Evolutionary conservation across 371 early-diverging fungal species (phyloP), one percentile per base, ranked within the genome.

Genomic region (Smittium culicis): DNA sequence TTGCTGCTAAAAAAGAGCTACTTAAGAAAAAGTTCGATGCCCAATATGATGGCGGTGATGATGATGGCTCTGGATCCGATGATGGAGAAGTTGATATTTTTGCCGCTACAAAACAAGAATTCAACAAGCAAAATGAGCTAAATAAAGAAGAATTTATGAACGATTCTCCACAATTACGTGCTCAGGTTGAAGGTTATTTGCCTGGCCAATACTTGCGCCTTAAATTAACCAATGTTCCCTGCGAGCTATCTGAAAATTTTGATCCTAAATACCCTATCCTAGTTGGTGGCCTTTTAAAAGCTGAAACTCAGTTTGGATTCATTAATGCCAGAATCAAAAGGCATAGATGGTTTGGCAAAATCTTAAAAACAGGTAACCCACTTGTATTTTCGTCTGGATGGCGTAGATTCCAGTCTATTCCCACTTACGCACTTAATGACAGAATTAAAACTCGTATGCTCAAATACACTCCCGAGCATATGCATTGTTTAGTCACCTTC

Each of bases 391-490:
- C 99, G 3, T 79, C 99, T 64, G 99, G 99, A 25, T 99, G 99
- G 99, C 84, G n/a, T n/a, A n/a, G n/a, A n/a, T n/a, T n/a, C n/a
- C n/a, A n/a, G n/a, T n/a, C n/a, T n/a, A n/a, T n/a, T n/a, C n/a
- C n/a, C n/a, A n/a, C n/a, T n/a, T n/a, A n/a, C n/a, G n/a, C n/a
- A n/a, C n/a, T n/a, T n/a, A n/a, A n/a, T n/a, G n/a, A n/a, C n/a
- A n/a, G n/a, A n/a, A n/a, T n/a, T n/a, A n/a, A n/a, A n/a, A n/a
- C n/a, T n/a, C n/a, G n/a, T n/a, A n/a, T n/a, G n/a, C n/a, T n/a
- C n/a, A n/a, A n/a, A n/a, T n/a, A n/a, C 77, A 95, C 98, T 3
- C 98, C 98, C 3, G 95, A 96, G 77, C 97, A 96, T 74, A 95
- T 96, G 96, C 96, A 97, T 82, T 97, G 98, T 82, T 74, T 92